Conservation (phyloP, 1,139 yeast genomes). For the Pichia kudriavzevii region DNA sequence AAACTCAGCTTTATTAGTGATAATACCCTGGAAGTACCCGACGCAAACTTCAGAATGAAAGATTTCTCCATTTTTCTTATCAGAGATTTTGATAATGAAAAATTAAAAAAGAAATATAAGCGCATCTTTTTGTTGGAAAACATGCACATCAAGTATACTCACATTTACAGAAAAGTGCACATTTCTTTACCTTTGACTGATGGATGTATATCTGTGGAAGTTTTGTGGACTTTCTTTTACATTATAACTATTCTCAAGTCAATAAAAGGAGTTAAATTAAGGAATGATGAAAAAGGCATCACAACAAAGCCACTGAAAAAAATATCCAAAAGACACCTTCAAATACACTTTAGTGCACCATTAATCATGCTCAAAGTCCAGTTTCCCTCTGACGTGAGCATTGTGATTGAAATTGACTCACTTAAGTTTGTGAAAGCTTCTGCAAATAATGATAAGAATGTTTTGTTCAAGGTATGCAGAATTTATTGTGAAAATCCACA, state of each 20-base stretch:
- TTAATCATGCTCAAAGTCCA: conserved; percentile 20
- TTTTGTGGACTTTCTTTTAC: conserved; percentile 25
- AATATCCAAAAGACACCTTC: too few relatives aligned
- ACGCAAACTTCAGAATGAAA: conserved; percentile 11
- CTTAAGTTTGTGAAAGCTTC: conserved; percentile 16
- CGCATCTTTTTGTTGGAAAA: conserved; percentile 12
- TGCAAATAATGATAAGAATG: conserved; percentile 8
- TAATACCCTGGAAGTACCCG: conserved; percentile 11
- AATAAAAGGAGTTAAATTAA: conserved; percentile 7
- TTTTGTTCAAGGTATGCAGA: conserved; percentile 22
- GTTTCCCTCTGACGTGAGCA: conserved; percentile 23
- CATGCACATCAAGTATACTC: conserved; percentile 15
- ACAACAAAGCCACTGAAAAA: too few relatives aligned
- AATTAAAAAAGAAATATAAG: conserved; percentile 6
- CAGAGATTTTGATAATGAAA: conserved; percentile 20
- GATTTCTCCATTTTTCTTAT: conserved; percentile 12
- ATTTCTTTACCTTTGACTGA: conserved; percentile 23
- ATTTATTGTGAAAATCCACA: conserved; percentile 25
- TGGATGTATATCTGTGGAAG: conserved; percentile 22
- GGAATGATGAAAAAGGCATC: neutral
- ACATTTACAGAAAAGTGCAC: conserved; percentile 14
- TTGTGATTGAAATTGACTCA: conserved; percentile 24
- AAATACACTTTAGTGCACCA: conserved; percentile 15
- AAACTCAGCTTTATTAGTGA: conserved; percentile 11
- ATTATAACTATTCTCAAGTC: conserved; percentile 19